Conservation (phyloP, 805 yeast species). For the Candida manassasensis region DNA sequence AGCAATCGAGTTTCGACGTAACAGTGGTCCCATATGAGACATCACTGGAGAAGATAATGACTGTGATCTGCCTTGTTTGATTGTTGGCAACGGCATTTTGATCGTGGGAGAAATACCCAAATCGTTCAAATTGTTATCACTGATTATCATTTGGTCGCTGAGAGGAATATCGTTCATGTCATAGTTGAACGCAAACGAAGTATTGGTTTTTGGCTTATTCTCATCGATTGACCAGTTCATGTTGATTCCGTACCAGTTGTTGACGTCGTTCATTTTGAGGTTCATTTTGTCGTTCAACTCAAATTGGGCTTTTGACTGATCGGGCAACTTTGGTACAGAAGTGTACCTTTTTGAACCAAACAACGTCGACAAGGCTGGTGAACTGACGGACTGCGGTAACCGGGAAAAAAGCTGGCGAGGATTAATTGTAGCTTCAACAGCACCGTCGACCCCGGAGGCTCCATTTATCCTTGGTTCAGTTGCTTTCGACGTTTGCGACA, state of each 20-base stretch:
- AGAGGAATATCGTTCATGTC: background rate
- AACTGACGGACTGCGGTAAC: conserved; percentile 10
- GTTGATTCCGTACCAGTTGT: conserved; percentile 1
- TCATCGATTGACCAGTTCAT: background rate
- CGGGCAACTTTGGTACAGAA: conserved; percentile 3
- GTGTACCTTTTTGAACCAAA: conserved; percentile 4
- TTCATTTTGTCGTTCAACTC: conserved; percentile 3
- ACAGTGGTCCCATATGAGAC: background rate
- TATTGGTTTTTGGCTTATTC: background rate
- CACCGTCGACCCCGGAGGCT: background rate
- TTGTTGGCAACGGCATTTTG: background rate
- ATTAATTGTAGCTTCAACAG: conserved; percentile 24
- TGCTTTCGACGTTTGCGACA: no score
- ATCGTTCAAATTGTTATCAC: background rate
- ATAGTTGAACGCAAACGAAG: background rate
- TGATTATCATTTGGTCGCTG: background rate
- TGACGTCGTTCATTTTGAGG: conserved; percentile 4
- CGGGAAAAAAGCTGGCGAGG: conserved; percentile 25
- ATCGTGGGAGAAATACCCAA: background rate
- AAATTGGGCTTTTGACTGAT: conserved; percentile 2
- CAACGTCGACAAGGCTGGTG: conserved; percentile 16
- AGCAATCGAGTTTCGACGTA: conserved; percentile 3
- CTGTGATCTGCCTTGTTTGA: conserved; percentile 4
- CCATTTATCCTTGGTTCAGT: no score
- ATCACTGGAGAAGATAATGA: conserved; percentile 3